Conservation (phyloP, 2,329 filamentous ascomycete species). For the Alternaria sp. region DNA sequence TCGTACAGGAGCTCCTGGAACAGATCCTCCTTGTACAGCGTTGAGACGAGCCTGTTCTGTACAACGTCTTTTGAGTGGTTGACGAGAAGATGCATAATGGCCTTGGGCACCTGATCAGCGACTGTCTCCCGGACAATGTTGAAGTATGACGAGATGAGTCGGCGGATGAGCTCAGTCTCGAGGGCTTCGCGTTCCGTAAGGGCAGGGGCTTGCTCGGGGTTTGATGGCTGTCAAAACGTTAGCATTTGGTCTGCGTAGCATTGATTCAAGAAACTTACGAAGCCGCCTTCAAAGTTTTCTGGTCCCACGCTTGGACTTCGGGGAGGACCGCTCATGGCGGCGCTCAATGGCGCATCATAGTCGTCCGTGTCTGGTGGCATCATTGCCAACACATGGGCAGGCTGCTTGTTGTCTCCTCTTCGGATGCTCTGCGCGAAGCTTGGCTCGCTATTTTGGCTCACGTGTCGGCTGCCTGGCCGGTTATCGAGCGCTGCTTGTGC, state of each 20-base stretch:
- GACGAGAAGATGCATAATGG: slow-evolving; percentile 97
- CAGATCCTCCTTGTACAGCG: slow-evolving; percentile 89
- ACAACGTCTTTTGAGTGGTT: slow-evolving; percentile 99
- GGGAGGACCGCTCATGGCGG: slow-evolving; percentile 30
- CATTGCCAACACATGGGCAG: slow-evolving; percentile 53
- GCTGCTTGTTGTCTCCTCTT: slow-evolving; percentile 67
- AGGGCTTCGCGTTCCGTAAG: slow-evolving; percentile 95
- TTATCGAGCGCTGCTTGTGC: slow-evolving; percentile 52
- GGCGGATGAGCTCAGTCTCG: slow-evolving; percentile 96
- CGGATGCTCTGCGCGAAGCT: slow-evolving; percentile 86
- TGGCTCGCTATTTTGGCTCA: slow-evolving; percentile 80
- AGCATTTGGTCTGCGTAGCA: slow-evolving; percentile 18
- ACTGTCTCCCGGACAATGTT: slow-evolving; percentile 99
- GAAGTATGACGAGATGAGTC: slow-evolving; percentile 97
- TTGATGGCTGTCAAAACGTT: slow-evolving; percentile 44
- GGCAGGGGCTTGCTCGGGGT: slow-evolving; percentile 74
- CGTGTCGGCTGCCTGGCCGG: slow-evolving; percentile 67
- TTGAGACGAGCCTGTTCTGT: slow-evolving; percentile 94
- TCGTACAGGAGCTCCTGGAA: slow-evolving; percentile 96
- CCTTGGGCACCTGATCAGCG: slow-evolving; percentile 97
- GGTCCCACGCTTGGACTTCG: slow-evolving; percentile 13
- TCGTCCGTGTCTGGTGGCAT: slow-evolving; percentile 55
- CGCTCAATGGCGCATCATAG: slow-evolving; percentile 48
- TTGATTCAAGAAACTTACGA: slow-evolving; percentile 62
- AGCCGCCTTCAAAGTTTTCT: slow-evolving; percentile 59